Evolutionary conservation across 1,284 basidiomycete genomes (phyloP).

Genomic region (Uromyces viciae-fabae): DNA sequence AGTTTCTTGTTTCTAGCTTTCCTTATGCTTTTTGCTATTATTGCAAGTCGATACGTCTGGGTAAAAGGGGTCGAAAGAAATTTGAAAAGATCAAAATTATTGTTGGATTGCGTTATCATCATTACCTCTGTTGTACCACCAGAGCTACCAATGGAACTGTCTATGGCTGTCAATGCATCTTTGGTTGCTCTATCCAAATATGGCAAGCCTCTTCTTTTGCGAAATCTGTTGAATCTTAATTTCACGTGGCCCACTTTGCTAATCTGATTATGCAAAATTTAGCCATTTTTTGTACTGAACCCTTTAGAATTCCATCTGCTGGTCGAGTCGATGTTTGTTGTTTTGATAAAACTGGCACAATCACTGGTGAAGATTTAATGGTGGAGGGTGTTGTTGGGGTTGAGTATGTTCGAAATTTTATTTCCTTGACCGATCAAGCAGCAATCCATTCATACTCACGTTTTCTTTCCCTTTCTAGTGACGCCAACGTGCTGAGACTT

Average conservation of each 20-base stretch:
- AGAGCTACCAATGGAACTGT: slow-evolving; percentile 91
- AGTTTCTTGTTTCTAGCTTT: slow-evolving; percentile 94
- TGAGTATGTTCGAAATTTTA: slow-evolving; percentile 61
- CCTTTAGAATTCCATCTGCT: slow-evolving; percentile 88
- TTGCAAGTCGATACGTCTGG: slow-evolving; percentile 95
- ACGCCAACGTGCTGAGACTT: slow-evolving; percentile 63
- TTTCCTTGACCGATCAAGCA: too few relatives aligned
- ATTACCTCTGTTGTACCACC: slow-evolving; percentile 93
- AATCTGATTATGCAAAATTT: too few relatives aligned
- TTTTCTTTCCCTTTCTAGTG: slow-evolving; percentile 8
- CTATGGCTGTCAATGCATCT: slow-evolving; percentile 86
- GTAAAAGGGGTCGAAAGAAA: slow-evolving; percentile 82
- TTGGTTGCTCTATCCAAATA: slow-evolving; percentile 87
- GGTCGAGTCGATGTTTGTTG: slow-evolving; percentile 93
- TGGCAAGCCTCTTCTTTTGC: slow-evolving; percentile 61
- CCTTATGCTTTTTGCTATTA: slow-evolving; percentile 89
- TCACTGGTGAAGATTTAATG: slow-evolving; percentile 90
- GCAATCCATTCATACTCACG: slow-evolving; percentile 54
- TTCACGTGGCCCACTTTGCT: background rate
- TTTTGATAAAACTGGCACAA: slow-evolving; percentile 96
- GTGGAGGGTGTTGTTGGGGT: slow-evolving; percentile 85
- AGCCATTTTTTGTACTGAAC: slow-evolving; percentile 97
- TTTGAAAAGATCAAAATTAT: slow-evolving; percentile 83
- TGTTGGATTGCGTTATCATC: slow-evolving; percentile 88
- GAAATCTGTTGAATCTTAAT: background rate